These are phyloP conservation scores for Grosmannia serpens DNA, from an alignment of 2,329 filamentous ascomycete genomes.

Conservation along the genomic window DNA sequence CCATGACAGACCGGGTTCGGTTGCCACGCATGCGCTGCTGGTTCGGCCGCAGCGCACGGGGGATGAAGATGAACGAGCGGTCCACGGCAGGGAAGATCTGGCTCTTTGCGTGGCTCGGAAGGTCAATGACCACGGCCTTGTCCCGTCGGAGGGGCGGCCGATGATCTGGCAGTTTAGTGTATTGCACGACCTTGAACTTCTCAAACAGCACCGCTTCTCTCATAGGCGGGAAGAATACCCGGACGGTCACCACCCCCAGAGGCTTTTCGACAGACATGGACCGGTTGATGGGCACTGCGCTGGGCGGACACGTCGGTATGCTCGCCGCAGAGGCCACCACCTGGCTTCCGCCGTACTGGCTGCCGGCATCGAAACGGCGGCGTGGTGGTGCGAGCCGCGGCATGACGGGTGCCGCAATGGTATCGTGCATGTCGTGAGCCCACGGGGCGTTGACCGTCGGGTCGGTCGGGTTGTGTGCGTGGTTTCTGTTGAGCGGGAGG, in stretches of 20 bases:
- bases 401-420: slow-evolving; percentile 35
- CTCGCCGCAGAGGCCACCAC: slow-evolving; percentile 22
- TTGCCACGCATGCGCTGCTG: slow-evolving; percentile 70
- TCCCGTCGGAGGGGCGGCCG: slow-evolving; percentile 87
- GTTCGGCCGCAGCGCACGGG: slow-evolving; percentile 82
- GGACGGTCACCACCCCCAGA: slow-evolving; percentile 74
- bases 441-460: slow-evolving; percentile 64
- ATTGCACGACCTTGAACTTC: slow-evolving; percentile 72
- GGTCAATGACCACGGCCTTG: slow-evolving; percentile 88
- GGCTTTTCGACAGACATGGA: slow-evolving; percentile 74
- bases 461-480: slow-evolving; percentile 27
- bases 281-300: slow-evolving; percentile 56
- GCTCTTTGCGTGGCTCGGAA: slow-evolving; percentile 66
- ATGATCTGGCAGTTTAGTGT: slow-evolving; percentile 90
- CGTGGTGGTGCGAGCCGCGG: slow-evolving; percentile 19
- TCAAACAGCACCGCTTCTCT: slow-evolving; percentile 59
- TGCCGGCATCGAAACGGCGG: slow-evolving; percentile 11
- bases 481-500: slow-evolving; percentile 17
- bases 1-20: slow-evolving; percentile 58
- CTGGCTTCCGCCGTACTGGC: slow-evolving; percentile 25
- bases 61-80: slow-evolving; percentile 96
- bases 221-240: slow-evolving; percentile 70
- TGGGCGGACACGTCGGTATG: slow-evolving; percentile 46
- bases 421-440: slow-evolving; percentile 92
- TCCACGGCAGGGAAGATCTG: slow-evolving; percentile 89